Evolutionary conservation across 495 filamentous ascomycete species (phyloP), one percentile per base, ranked within the genome.

Genomic region (Pseudevernia furfuracea): DNA sequence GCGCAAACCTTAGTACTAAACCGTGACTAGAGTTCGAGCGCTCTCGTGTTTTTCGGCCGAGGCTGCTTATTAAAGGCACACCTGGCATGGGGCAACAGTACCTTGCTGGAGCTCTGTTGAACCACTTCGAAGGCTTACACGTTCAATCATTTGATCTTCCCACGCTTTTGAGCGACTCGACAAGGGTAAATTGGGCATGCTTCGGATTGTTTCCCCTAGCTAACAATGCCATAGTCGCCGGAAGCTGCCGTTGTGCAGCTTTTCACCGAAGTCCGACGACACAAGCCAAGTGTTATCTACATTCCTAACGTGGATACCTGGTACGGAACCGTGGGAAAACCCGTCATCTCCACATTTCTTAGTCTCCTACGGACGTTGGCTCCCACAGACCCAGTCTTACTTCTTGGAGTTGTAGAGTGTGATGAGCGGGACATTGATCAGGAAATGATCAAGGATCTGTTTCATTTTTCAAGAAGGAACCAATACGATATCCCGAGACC

Each of bases 271-370:
- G 90, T 95, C 19, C 90, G 90, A 71, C 85, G 92, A 48, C 91
- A 96, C 68, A 97, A 95, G 74, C 94, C 95, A 12, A 92, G 91
- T 75, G 89, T 98, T 30, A 96, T 98, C 63, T 97, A 89, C 77
- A 88, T 98, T 57, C 94, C 95, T 0, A 86, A 89, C 67, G 83
- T 97, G 66, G 89, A 97, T 56, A 78, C 84, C 39, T 98, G 95
- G 95, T 91, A 88, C 69, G 74, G 79, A 12, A 91, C 85, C 32
- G 75, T 96, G 17, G 77, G 79, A n/a, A 79, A 80, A 6, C 67
- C 84, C 32, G 84, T 87, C 7, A 82, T 96, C 62, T 85, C 85
- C 15, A 92, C 89, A 1, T 96, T 98, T 74, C 76, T 84, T 58
- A 85, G 86, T 25, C 81, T 97, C 67, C 75, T 98, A 17, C 81